phyloP scores from a whole-genome alignment of 2,329 filamentous ascomycete species.

The Alternaria ethzedia region DNA sequence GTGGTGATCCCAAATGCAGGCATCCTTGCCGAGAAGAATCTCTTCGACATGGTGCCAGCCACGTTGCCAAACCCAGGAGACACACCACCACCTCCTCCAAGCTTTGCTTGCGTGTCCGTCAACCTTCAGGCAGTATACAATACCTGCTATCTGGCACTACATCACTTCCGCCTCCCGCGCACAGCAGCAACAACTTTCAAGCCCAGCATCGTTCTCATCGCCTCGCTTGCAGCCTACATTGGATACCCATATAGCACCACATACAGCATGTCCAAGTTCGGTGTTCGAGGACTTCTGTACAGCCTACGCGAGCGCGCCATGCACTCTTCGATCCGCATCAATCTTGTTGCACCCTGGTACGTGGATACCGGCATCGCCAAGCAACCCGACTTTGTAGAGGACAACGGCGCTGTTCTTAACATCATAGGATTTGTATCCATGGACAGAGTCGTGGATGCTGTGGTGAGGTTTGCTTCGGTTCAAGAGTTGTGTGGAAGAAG shows the following conservation, averaged over 20 bases:
- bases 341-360: conserved; percentile 39
- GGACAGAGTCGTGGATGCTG: conserved; percentile 27
- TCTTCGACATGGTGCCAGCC: conserved; percentile 29
- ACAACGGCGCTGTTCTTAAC: conserved; percentile 16
- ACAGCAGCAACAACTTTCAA: conserved; percentile 15
- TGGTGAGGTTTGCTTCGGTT: conserved; percentile 22
- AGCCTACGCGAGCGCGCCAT: conserved; percentile 25
- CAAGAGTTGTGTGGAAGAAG: conserved; percentile 22
- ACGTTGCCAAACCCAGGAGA: conserved; percentile 12
- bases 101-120: conserved; percentile 22
- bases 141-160: conserved; percentile 32
- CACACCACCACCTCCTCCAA: conserved; percentile 26
- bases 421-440: conserved; percentile 26
- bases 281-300: conserved; percentile 35
- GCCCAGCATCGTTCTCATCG: conserved; percentile 29
- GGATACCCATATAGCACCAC: conserved; percentile 29
- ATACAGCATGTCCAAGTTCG: conserved; percentile 38
- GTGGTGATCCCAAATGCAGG: conserved; percentile 42
- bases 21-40: conserved; percentile 27
- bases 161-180: conserved; percentile 33
- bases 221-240: conserved; percentile 32
- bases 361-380: conserved; percentile 30
- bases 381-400: conserved; percentile 10
- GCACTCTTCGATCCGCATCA: conserved; percentile 23
- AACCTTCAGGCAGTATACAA: conserved; percentile 35